Percentiles rank a stretch among this genome's conserved stretches.
These are phyloP conservation scores for Talaromyces sp. DNA, from an alignment of 2,329 filamentous ascomycete species.

Conservation along the genomic window DNA sequence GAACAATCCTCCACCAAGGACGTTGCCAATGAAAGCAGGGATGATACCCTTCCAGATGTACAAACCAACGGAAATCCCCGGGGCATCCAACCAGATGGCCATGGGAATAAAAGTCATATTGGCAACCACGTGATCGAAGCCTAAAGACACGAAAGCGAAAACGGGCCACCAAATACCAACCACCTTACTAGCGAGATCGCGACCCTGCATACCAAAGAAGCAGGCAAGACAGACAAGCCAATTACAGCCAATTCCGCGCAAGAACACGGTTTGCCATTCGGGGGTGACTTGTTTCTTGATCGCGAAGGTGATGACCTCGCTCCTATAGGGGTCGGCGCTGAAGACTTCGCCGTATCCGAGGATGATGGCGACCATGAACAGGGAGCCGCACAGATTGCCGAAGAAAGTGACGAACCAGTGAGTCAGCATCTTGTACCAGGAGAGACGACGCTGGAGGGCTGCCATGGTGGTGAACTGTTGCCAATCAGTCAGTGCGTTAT, in stretches of 20 bases:
- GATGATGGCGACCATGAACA: conserved; percentile 18
- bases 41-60: conserved; percentile 49
- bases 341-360: conserved; percentile 16
- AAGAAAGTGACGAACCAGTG: conserved; percentile 18
- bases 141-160: conserved; percentile 24
- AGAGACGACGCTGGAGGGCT: conserved; percentile 41
- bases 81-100: conserved; percentile 27
- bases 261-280: conserved; percentile 23
- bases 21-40: conserved; percentile 23
- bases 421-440: conserved; percentile 52
- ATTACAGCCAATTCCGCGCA: conserved; percentile 28
- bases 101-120: conserved; percentile 27
- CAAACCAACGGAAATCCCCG: conserved; percentile 40
- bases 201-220: conserved; percentile 21
- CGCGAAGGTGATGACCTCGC: conserved; percentile 15
- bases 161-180: conserved; percentile 26
- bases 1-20: conserved; percentile 19
- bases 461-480: conserved; percentile 44
- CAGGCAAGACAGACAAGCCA: conserved; percentile 25
- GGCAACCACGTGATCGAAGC: conserved; percentile 27
- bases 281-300: conserved; percentile 20
- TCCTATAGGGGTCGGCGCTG: conserved; percentile 15
- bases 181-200: conserved; percentile 25
- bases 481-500: not conserved
- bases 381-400: conserved; percentile 15